Base-by-base conservation (phyloP, 768 basidiomycete genomes). In the Asterophora lycoperdoides region DNA sequence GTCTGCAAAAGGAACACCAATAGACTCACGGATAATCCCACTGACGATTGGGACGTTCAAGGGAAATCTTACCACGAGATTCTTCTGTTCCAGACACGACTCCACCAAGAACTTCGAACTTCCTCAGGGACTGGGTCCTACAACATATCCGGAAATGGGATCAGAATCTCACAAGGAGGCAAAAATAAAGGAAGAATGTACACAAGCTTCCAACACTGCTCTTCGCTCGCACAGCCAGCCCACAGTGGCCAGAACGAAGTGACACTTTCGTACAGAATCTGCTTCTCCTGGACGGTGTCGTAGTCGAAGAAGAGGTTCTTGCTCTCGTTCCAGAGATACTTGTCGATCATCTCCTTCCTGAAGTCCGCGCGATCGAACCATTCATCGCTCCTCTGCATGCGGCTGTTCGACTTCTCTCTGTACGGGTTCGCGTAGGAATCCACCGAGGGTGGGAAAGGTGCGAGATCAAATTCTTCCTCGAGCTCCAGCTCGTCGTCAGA, bases 181-280 rank as follows among this genome's bases (percentile, higher is more conserved):
- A 5, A 13, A 15, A 15, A 2, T 35, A 26, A 11, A 13, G 26
- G 23, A 38, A 44, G 36, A 38, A 82, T 90, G 53, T 74, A 93
- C 90, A 97, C 86, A 57, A 99, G 80, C 66, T 86, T 83, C 83
- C 90, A 86, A 47, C 88, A 87, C 67, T 99, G 95, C 57, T 93
- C 86, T 58, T 97, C 95, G 53, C 91, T 94, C 34, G 94, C 93
- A 66, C 92, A 95, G 10, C 95, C 95, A 11, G 93, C 93, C 95
- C 95, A 99, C 30, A 99, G 76, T 32, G 92, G 80, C 93, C 94
- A 99, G 67, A 93, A 88, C 20, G 88, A 78, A 0, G 95, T 99
- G n/a, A 93, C 96, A 62, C 88, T 89, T 73, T 99, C 95, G 62
- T 98, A 99, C 58, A 94, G 65, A 53, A 86, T 91, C 74, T 95